Evolutionary conservation across 371 early-diverging fungal genomes (phyloP).

Genomic region (Homolaphlyctis polyrhiza): DNA sequence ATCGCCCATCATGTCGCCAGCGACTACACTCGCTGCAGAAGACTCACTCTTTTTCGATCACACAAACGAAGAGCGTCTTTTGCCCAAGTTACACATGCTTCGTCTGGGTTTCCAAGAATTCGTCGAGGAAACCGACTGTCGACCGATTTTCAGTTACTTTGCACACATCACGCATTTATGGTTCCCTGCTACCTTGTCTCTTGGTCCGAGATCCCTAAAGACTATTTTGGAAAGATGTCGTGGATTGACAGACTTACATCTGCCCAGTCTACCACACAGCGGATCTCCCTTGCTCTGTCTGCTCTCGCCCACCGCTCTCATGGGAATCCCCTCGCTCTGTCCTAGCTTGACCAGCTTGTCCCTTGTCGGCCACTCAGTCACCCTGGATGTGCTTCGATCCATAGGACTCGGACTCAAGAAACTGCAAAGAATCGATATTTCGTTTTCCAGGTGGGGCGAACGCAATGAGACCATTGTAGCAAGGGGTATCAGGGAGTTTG

Average conservation of each 20-base stretch:
- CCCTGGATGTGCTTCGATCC: neutral
- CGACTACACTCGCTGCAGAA: no score
- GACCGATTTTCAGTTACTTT: neutral
- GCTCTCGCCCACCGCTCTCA: neutral
- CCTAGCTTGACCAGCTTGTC: neutral
- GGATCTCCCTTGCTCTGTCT: neutral
- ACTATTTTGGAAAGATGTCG: neutral
- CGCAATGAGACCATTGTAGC: neutral
- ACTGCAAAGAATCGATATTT: neutral
- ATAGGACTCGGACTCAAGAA: neutral
- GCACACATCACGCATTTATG: neutral
- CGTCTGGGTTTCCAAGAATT: neutral
- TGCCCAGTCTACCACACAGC: neutral
- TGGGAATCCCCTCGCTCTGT: neutral
- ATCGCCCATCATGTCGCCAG: no score
- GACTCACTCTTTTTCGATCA: no score
- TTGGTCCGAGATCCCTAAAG: neutral
- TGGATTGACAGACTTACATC: neutral
- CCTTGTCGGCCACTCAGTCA: neutral
- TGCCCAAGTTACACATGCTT: neutral
- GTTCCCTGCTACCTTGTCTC: neutral
- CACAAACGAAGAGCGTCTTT: no score
- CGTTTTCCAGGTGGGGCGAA: neutral
- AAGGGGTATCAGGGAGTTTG: neutral
- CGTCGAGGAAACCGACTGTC: neutral